phyloP scores from a whole-genome alignment of 805 yeast species.

The Myxozyma sirexii region DNA sequence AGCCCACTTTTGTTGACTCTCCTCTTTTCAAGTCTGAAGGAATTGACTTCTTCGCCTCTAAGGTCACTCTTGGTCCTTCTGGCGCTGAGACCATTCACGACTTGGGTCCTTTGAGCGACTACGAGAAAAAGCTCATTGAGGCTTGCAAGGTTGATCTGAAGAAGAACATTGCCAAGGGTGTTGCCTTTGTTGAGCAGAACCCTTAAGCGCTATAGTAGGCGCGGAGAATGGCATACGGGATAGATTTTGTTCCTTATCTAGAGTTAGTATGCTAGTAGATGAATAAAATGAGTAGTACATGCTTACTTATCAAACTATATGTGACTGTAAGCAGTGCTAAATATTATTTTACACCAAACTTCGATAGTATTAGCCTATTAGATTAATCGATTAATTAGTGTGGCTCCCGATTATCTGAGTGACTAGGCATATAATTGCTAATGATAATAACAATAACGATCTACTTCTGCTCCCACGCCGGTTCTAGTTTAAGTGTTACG shows the following conservation, averaged over 20 bases:
- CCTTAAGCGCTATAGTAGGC: conserved; percentile 23
- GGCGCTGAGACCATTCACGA: conserved; percentile 69
- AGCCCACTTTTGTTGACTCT: conserved; percentile 63
- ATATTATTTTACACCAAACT: too few species aligned
- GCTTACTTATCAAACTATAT: not conserved
- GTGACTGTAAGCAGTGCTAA: too few species aligned
- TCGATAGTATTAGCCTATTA: too few species aligned
- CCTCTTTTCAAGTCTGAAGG: conserved; percentile 86
- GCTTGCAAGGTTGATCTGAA: conserved; percentile 86
- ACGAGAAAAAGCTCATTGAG: conserved; percentile 82
- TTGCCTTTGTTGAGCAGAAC: conserved; percentile 65
- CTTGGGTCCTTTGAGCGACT: conserved; percentile 69
- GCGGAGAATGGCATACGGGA: not conserved
- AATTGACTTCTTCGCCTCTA: conserved; percentile 93
- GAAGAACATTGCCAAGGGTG: conserved; percentile 93
- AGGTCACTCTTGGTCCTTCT: conserved; percentile 83
- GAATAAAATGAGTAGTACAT: too few species aligned
- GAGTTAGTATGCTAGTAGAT: not conserved
- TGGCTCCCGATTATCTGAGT: too few species aligned
- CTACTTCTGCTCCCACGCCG: too few species aligned
- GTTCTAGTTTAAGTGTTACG: too few species aligned
- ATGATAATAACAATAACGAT: too few species aligned
- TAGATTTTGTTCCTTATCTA: too few species aligned
- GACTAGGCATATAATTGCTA: too few species aligned
- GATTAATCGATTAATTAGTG: too few species aligned